Base-by-base conservation (phyloP, 2,329 filamentous ascomycete species). In the Alternaria ventricosa region DNA sequence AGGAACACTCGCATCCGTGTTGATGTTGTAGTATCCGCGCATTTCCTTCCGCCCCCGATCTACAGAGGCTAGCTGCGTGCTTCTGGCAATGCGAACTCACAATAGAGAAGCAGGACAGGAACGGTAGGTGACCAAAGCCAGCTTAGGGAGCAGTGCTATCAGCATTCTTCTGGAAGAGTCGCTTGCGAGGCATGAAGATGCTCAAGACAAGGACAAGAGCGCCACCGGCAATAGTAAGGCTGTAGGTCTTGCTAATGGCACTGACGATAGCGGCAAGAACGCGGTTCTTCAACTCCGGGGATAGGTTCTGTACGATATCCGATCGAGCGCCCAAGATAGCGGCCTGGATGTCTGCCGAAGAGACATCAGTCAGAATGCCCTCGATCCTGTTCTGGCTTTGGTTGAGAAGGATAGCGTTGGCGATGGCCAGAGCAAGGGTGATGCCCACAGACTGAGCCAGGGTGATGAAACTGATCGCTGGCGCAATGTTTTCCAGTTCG, bases 401-500 rank as follows among this genome's bases (percentile, higher is more conserved):
- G 36, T 41, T 41, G 4, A 41, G 36, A 41, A 41, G 36, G 36
- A 41, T 41, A 41, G 36, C 36, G n/a, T 41, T 41, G 36, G 36
- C 13, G 60, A 25, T n/a, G 60, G 60, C 44, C 55, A 44, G 10
- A 59, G 28, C 44, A 44, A 57, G 12, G 28, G 65, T 61, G 20
- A 64, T 68, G 9, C 62, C 68, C 8, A 57, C 20, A 11, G 66
- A 54, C 36, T 74, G 71, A 5, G 59, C 64, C 10, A 64, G 23
- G 1, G 30, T 64, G 45, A 74, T 67, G 28, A 72, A 63, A 13
- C 63, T 65, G 18, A 71, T 55, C 2, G 69, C 66, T 3, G 33
- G 41, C 3, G 66, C 33, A 41, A 67, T 60, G 3, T 65, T 41
- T 13, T 64, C 41, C 3, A 61, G 58, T 7, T 61, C 47, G 5